A percentile compares a stretch with the other conserved stretches of the same genome.
phyloP scores from a whole-genome alignment of 2,329 filamentous ascomycete species.

The Tolypocladium album region DNA sequence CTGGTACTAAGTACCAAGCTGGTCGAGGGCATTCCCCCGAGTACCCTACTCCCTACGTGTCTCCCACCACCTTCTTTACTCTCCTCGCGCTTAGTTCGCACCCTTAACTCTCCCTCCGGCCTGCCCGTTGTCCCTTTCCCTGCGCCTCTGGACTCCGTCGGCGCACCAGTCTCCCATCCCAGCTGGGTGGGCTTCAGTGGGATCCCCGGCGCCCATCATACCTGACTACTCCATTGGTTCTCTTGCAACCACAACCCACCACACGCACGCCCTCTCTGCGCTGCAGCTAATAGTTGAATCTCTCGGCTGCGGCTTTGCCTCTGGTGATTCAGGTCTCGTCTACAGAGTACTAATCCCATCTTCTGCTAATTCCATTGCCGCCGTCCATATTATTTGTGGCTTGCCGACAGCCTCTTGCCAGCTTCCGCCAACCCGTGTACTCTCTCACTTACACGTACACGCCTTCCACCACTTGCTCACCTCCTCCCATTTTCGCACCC shows the following conservation, averaged over 20 bases:
- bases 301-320: not conserved
- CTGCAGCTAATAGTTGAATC: not conserved
- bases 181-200: constrained; percentile 1
- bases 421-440: not conserved
- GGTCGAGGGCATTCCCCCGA: not conserved
- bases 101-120: not conserved
- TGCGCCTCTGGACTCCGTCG: not conserved
- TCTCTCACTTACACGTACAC: not conserved
- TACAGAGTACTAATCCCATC: not conserved
- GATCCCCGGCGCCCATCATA: constrained; percentile 2
- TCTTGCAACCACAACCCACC: constrained; percentile 3
- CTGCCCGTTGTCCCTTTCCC: not conserved
- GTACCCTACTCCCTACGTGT: not conserved
- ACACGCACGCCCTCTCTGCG: not conserved
- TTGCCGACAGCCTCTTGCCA: not conserved
- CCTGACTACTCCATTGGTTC: constrained; percentile 2
- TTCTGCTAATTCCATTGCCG: not conserved
- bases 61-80: not conserved
- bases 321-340: constrained; percentile 1
- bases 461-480: not conserved
- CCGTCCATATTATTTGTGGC: not conserved
- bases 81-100: not conserved
- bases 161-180: not conserved
- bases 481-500: not conserved
- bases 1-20: not conserved